These are phyloP conservation scores for Penicillium fimorum DNA, from an alignment of 495 filamentous ascomycete species.

Conservation along the genomic window DNA sequence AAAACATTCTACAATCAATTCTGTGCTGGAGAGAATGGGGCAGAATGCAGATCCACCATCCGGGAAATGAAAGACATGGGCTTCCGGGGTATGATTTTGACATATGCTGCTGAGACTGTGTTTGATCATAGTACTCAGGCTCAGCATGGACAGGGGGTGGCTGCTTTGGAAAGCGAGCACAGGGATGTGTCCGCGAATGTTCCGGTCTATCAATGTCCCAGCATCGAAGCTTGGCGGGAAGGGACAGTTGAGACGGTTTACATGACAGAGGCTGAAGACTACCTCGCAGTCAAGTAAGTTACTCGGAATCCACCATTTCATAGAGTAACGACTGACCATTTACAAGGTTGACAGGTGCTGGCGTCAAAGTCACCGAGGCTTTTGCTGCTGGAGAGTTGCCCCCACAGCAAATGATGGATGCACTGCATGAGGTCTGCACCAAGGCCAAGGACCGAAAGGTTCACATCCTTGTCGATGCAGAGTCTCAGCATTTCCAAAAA, in stretches of 20 bases:
- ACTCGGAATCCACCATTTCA: neutral
- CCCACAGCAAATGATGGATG: conserved; percentile 37
- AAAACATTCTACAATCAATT: conserved; percentile 49
- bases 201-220: conserved; percentile 33
- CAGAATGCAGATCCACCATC: conserved; percentile 36
- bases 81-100: conserved; percentile 47
- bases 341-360: conserved; percentile 34
- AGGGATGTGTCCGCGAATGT: conserved; percentile 11
- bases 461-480: conserved; percentile 77
- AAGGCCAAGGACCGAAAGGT: conserved; percentile 55
- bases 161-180: conserved; percentile 18
- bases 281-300: conserved; percentile 73
- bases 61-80: conserved; percentile 40
- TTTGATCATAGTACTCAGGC: conserved; percentile 35
- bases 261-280: conserved; percentile 66
- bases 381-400: conserved; percentile 32
- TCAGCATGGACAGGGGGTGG: conserved; percentile 28
- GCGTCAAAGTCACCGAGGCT: conserved; percentile 28
- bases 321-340: conserved; percentile 4
- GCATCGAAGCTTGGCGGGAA: conserved; percentile 66
- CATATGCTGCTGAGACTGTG: conserved; percentile 47
- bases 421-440: conserved; percentile 38
- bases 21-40: conserved; percentile 43
- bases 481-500: conserved; percentile 70
- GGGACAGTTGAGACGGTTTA: conserved; percentile 71